Base-by-base conservation (phyloP, 306 rosid species). In the Cucumis hystrix region DNA sequence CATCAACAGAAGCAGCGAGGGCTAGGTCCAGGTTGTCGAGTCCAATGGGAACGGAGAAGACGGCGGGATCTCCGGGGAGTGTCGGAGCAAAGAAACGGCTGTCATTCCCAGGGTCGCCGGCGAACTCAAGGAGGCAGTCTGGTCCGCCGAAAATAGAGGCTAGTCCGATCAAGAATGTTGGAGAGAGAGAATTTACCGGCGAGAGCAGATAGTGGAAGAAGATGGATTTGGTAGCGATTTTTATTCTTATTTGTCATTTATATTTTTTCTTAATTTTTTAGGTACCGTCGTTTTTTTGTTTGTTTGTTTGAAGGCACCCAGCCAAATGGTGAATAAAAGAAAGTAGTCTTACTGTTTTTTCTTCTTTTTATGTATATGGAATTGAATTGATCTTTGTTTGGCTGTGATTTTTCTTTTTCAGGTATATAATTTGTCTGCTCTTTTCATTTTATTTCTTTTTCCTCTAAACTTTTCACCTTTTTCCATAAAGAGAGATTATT, bases 21-120 rank as follows among this genome's bases (percentile, higher is more conserved):
- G 82, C 83, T 6, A 87, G 75, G 59, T 70, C 75, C 30, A 83
- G 86, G 70, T n/a, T 79, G 73, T 80, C 68, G 72, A 88, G 86
- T 79, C 83, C 89, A 11, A 55, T 70, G 54, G 80, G 78, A 18
- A 78, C 25, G 12, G 80, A 78, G 70, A 86, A 43, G 35, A 79
- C 41, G 59, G 84, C 41, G 33, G 87, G 17, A 78, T 62, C 59
- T 28, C 74, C 83, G 39, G 76, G 51, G 9, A 59, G 70, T 43
- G 66, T 85, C 65, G 83, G 87, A 73, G 83, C 67, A 52, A 94
- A 88, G 86, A 91, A 86, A 78, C 75, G 89, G 73, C 90, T 89
- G 65, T 88, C 95, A 13, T 87, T 79, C 65, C 28, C 88, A 10
- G 74, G 80, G 54, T 83, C 92, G 52, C 82, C 86, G 4, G 65